Conservation (phyloP, 2,329 filamentous ascomycete genomes). For the Salinomyces thailandicus region DNA sequence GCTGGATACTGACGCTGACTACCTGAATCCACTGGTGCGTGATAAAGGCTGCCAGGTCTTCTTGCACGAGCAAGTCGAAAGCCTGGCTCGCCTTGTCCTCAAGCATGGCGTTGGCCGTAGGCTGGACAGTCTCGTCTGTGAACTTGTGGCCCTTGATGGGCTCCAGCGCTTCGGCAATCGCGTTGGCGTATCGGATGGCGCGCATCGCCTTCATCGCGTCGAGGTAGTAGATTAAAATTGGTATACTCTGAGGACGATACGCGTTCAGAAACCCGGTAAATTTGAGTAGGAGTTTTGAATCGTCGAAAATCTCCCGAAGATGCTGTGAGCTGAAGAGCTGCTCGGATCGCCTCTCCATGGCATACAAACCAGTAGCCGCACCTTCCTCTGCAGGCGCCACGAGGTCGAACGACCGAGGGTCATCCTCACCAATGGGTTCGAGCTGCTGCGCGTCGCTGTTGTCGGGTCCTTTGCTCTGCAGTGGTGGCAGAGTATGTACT, state of each 20-base stretch:
- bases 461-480: slow-evolving; percentile 37
- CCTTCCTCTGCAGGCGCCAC: slow-evolving; percentile 30
- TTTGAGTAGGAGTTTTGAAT: slow-evolving; percentile 50
- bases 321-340: slow-evolving; percentile 57
- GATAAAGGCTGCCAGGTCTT: slow-evolving; percentile 63
- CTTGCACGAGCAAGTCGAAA: slow-evolving; percentile 52
- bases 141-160: slow-evolving; percentile 48
- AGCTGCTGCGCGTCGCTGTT: slow-evolving; percentile 31
- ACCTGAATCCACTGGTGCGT: slow-evolving; percentile 58
- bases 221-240: slow-evolving; percentile 60
- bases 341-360: slow-evolving; percentile 54
- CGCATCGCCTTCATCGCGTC: slow-evolving; percentile 60
- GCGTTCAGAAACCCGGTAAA: slow-evolving; percentile 58
- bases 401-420: slow-evolving; percentile 45
- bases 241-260: slow-evolving; percentile 51
- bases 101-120: slow-evolving; percentile 48
- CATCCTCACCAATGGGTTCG: slow-evolving; percentile 42
- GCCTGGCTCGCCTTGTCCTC: slow-evolving; percentile 54
- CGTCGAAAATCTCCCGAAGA: slow-evolving; percentile 53
- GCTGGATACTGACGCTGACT: slow-evolving; percentile 58
- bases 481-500: slow-evolving; percentile 27
- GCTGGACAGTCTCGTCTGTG: slow-evolving; percentile 39
- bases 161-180: slow-evolving; percentile 51
- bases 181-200: slow-evolving; percentile 61
- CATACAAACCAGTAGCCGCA: slow-evolving; percentile 32